phyloP scores from a whole-genome alignment of 805 yeast genomes.

The Ogataea nakhonphanomensis region DNA sequence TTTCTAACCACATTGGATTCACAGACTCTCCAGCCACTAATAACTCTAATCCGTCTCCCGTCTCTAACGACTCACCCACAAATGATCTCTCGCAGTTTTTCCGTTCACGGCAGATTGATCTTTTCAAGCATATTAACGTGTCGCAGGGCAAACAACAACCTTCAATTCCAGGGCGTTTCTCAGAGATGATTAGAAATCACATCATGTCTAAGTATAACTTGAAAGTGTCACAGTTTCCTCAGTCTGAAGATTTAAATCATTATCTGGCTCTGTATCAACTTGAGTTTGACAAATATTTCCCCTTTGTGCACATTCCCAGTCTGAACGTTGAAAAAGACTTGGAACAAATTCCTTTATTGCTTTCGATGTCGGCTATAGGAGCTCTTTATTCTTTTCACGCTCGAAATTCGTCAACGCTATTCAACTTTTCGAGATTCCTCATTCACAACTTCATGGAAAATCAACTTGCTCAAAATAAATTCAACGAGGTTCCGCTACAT shows the following conservation, averaged over 20 bases:
- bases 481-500: conserved; percentile 53
- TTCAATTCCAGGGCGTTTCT: conserved; percentile 37
- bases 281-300: conserved; percentile 79
- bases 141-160: conserved; percentile 30
- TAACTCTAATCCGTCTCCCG: conserved; percentile 33
- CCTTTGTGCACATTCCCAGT: conserved; percentile 75
- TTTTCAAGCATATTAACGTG: conserved; percentile 46
- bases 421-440: conserved; percentile 62
- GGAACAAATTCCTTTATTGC: conserved; percentile 58
- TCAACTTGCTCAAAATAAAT: conserved; percentile 41
- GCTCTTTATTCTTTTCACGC: conserved; percentile 83
- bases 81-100: conserved; percentile 59
- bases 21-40: conserved; percentile 35
- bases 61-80: conserved; percentile 28
- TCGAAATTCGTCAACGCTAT: conserved; percentile 65
- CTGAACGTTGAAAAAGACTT: conserved; percentile 46
- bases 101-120: conserved; percentile 62
- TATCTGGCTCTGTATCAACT: conserved; percentile 71
- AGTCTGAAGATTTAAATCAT: conserved; percentile 68
- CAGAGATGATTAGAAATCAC: conserved; percentile 48
- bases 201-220: conserved; percentile 55
- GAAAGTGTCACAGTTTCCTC: conserved; percentile 63
- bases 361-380: conserved; percentile 86
- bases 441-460: conserved; percentile 64
- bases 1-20: conserved; percentile 60